Evolutionary conservation across 371 early-diverging fungal genomes (phyloP).

Genomic region (Mortierella sp.): DNA sequence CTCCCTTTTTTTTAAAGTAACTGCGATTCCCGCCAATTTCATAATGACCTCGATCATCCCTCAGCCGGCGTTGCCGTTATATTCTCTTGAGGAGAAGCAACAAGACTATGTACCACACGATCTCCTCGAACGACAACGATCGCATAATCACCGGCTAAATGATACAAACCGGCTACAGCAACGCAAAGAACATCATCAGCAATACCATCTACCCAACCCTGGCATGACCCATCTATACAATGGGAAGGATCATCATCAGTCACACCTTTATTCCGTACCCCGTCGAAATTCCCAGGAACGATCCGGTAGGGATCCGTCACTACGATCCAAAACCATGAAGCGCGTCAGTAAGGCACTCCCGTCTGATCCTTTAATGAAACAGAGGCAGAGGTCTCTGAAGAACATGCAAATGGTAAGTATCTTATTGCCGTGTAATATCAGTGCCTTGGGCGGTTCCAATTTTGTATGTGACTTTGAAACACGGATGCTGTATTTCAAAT

Average conservation of each 20-base stretch:
- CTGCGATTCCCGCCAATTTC: not conserved
- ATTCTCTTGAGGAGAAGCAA: not conserved
- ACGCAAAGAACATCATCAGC: not conserved
- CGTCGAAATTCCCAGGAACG: slow-evolving; percentile 6
- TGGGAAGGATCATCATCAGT: slow-evolving; percentile 13
- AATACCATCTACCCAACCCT: not conserved
- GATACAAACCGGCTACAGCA: not conserved
- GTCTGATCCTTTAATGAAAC: slow-evolving; percentile 12
- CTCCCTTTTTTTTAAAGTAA: no score
- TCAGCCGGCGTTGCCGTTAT: not conserved
- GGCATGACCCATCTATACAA: slow-evolving; percentile 3
- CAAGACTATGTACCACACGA: no score
- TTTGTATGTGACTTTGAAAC: no score
- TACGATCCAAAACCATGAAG: slow-evolving; percentile 21
- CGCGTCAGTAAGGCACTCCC: slow-evolving; percentile 35
- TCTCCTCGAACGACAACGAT: no score
- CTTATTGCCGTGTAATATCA: no score
- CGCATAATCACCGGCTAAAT: no score
- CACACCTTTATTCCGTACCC: slow-evolving; percentile 5
- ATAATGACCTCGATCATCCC: slow-evolving; percentile 32
- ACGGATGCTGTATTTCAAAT: no score
- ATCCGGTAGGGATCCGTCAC: slow-evolving; percentile 4
- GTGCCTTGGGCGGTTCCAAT: no score
- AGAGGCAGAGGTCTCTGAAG: slow-evolving; percentile 11
- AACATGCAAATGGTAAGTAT: slow-evolving; percentile 17